These are phyloP conservation scores for Chrysoporthe deuterocubensis DNA, from an alignment of 2,329 filamentous ascomycete species.

Conservation along the genomic window DNA sequence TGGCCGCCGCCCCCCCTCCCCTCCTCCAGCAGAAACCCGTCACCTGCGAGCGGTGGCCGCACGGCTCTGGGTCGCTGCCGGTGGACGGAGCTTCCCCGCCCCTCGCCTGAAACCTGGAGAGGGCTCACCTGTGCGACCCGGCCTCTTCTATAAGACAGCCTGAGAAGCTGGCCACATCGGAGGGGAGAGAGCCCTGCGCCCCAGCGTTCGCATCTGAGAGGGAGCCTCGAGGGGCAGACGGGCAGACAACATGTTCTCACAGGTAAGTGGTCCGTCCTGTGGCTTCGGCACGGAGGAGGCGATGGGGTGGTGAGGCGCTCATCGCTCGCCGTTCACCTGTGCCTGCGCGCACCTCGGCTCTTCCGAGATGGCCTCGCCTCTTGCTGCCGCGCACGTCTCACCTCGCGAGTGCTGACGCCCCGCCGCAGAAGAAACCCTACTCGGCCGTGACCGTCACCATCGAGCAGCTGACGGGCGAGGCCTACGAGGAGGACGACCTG, in stretches of 20 bases:
- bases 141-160: not conserved
- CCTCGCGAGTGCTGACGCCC: conserved; percentile 10
- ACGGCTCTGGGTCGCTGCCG: no score
- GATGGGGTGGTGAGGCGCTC: not conserved
- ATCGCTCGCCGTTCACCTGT: not conserved
- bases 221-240: not conserved
- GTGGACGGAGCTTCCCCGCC: no score
- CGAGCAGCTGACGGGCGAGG: conserved; percentile 86
- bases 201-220: not conserved
- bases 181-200: not conserved
- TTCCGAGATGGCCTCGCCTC: not conserved
- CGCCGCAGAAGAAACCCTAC: conserved; percentile 76
- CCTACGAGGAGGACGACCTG: conserved; percentile 88
- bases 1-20: no score
- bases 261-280: conserved; percentile 13
- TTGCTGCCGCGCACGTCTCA: not conserved
- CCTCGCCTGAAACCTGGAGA: no score
- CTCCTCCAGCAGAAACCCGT: no score
- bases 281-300: not conserved
- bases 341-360: not conserved
- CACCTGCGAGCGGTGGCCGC: no score
- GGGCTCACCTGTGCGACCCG: no score
- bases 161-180: not conserved
- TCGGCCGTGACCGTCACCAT: conserved; percentile 92
- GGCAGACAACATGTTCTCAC: conserved; percentile 26